A percentile compares a stretch with the other conserved stretches of the same genome.
These are phyloP conservation scores for Emmonsiellopsis sp. DNA, from an alignment of 2,329 filamentous ascomycete genomes.

Conservation along the genomic window DNA sequence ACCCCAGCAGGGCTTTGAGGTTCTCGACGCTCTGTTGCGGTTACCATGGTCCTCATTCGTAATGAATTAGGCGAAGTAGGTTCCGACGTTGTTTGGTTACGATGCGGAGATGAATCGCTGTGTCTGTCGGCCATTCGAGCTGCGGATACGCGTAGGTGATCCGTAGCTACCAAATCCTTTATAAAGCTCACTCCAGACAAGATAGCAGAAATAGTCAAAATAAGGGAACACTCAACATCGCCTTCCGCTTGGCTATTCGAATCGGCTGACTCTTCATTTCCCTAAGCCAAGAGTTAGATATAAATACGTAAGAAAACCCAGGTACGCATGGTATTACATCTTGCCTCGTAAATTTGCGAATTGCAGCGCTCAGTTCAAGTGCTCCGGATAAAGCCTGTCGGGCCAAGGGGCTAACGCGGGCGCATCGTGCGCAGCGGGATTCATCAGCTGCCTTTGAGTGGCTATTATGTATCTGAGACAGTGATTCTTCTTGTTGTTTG, in stretches of 20 bases:
- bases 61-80: no score
- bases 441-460: not conserved
- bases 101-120: no score
- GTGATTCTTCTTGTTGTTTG: no score
- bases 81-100: no score
- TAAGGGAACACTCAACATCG: not conserved
- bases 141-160: no score
- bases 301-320: not conserved
- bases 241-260: not conserved
- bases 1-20: no score
- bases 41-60: no score
- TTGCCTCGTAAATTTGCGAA: slow-evolving; percentile 1
- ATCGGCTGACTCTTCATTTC: not conserved
- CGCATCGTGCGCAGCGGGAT: not conserved
- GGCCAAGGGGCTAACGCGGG: slow-evolving; percentile 6
- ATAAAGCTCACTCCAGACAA: not conserved
- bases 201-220: not conserved
- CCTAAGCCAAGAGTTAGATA: not conserved
- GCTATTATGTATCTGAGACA: no score
- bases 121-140: no score
- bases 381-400: slow-evolving; percentile 11
- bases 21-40: no score
- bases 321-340: not conserved
- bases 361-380: slow-evolving; percentile 11
- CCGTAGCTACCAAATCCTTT: not conserved